Base-by-base conservation (phyloP, 208 protist species). In the Crithidia brevicula region DNA sequence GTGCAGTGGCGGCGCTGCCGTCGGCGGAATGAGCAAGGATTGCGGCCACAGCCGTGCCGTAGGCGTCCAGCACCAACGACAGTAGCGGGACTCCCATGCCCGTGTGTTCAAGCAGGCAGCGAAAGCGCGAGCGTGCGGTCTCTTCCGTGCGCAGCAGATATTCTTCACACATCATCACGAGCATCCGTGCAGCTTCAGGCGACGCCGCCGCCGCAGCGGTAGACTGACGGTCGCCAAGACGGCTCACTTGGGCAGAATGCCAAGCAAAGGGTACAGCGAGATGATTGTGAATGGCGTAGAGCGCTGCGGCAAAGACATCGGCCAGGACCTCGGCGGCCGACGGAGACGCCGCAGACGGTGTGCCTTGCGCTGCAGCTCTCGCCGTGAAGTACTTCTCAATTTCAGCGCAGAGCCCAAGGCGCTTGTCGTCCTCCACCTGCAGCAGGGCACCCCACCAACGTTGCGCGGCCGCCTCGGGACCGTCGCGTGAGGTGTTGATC, bases 11-110 rank as follows among this genome's bases (percentile, higher is more conserved):
- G 4, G n/a, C 11, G 28, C 28, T 4, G 4, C 22, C 40, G 20
- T 65, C 31, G 31, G 5, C 43, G 50, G 46, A 10, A 0, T n/a
- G 10, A 0, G 63, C 36, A 27, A 70, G 47, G 9, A 76, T 47
- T 23, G 38, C 30, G 16, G 63, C 51, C 27, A 64, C 64, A 5
- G 68, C 60, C n/a, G 58, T 57, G 34, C 74, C 71, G 60, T 92
- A 92, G 23, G 81, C 83, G 4, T 78, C 56, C 18, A 92, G 67
- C 33, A 92, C 47, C 30, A 70, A 36, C 9, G 67, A 77, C 20
- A 89, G 68, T 5, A 85, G 46, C 23, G 71, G 75, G 15, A 88
- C 51, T 1, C 81, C 74, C 51, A 71, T 66, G 4, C 38, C 64
- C 13, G 66, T 79, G 15, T 36, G n/a, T 6, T 15, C 22, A 16